These are phyloP conservation scores for Starmerella kuoi DNA, from an alignment of 805 yeast species.

Conservation along the genomic window DNA sequence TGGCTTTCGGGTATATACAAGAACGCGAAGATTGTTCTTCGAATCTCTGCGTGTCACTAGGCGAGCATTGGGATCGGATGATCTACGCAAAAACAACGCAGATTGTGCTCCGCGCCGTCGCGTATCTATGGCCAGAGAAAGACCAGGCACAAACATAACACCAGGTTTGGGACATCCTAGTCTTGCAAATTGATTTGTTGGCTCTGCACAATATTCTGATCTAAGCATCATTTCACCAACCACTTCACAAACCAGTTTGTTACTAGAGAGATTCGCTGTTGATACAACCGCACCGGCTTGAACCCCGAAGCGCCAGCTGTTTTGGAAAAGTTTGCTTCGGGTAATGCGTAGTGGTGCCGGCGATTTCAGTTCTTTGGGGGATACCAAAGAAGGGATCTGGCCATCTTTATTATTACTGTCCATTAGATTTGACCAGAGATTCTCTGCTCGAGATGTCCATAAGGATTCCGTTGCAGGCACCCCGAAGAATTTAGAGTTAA, in stretches of 20 bases:
- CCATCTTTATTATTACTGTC: not conserved
- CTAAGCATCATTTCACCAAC: conserved; percentile 64
- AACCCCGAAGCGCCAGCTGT: conserved; percentile 10
- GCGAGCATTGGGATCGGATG: conserved; percentile 67
- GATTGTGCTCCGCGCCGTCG: conserved; percentile 61
- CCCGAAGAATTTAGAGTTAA: conserved; percentile 7
- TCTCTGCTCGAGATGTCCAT: conserved; percentile 1
- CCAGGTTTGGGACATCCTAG: conserved; percentile 60
- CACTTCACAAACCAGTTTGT: conserved; percentile 46
- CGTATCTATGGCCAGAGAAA: conserved; percentile 65
- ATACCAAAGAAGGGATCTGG: not conserved
- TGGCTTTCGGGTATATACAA: conserved; percentile 43
- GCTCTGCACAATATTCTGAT: conserved; percentile 48
- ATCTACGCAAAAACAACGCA: conserved; percentile 61
- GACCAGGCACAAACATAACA: conserved; percentile 40
- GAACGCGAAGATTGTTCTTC: conserved; percentile 37
- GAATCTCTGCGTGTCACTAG: conserved; percentile 36
- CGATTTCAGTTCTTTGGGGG: not conserved
- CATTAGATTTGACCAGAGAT: not conserved
- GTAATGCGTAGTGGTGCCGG: not conserved
- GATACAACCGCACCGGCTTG: conserved; percentile 36
- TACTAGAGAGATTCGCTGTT: conserved; percentile 39
- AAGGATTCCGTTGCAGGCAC: conserved; percentile 1
- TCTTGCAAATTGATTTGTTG: conserved; percentile 61
- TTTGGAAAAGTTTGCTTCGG: not conserved